Base-by-base conservation (phyloP, 768 basidiomycete species). In the Macrolepiota fuliginosa region DNA sequence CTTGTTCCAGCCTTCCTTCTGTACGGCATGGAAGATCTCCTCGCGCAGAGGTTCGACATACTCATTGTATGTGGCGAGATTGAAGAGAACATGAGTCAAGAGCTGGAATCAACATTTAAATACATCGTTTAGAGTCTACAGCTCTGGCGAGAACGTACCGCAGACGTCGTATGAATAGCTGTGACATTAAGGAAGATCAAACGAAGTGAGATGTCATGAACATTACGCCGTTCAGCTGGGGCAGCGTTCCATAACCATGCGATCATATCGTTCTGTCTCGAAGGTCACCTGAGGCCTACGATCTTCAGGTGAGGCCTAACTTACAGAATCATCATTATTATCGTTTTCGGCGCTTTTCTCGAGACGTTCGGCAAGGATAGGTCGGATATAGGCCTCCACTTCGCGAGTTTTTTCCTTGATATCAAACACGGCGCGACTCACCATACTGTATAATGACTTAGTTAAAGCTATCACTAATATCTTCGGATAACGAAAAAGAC, bases 111-210 rank as follows among this genome's bases (percentile, higher is more conserved):
- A 58, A 46, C 17, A 32, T 24, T 1, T 57, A 1, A 36, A 25
- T 40, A 5, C 19, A 19, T 36, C 12, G 7, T 29, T 40, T 62
- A 22, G 59, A 22, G 5, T n/a, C 40, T 13, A 10, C 12, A 49
- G 46, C 11, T 24, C 24, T 11, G 12, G 22, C 1, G 22, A 59
- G 12, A 24, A 54, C 58, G 19, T 12, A 82, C 81, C 62, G 76
- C 70, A 11, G 74, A 68, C 0, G 75, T 71, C 0, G 78, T 79
- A 58, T 78, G 77, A 17, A 69, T 74, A 7, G 74, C 71, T 0
- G 74, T 75, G 49, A 81, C 73, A 62, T 79, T 77, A 22, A 77
- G 54, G 24, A 70, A 64, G 32, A 81, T 70, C 1, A 80, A 46
- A 22, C 73, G 70, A 24, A 64, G 66, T 1, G 68, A 66, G 9